phyloP scores from a whole-genome alignment of 2,329 filamentous ascomycete genomes.

The Raffaelea ambrosiae region DNA sequence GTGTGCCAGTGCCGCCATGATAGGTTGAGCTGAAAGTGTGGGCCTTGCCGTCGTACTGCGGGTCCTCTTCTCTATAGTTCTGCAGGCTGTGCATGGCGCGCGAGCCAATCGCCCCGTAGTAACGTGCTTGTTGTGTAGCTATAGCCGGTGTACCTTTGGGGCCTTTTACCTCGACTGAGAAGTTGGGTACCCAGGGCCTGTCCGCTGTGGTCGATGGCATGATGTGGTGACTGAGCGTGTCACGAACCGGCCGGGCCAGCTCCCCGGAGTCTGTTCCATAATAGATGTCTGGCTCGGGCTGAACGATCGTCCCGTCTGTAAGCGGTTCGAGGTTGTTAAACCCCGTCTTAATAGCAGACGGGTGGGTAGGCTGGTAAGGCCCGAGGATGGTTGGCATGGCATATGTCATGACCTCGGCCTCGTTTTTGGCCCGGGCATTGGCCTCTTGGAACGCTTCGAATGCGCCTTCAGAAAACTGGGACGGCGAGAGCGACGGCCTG shows the following conservation, averaged over 20 bases:
- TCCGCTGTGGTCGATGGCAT: slow-evolving; percentile 23
- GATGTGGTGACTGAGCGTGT: slow-evolving; percentile 18
- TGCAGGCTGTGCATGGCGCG: slow-evolving; percentile 28
- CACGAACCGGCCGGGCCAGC: slow-evolving; percentile 16
- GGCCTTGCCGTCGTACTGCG: slow-evolving; percentile 28
- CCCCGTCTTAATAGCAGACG: slow-evolving; percentile 17
- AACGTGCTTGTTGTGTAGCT: slow-evolving; percentile 24
- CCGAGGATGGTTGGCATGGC: slow-evolving; percentile 24
- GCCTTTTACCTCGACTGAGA: slow-evolving; percentile 31
- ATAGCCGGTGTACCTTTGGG: slow-evolving; percentile 21
- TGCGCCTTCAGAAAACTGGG: slow-evolving; percentile 20
- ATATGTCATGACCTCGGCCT: slow-evolving; percentile 23
- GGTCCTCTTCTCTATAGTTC: slow-evolving; percentile 22
- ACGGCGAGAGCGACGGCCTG: slow-evolving; percentile 26
- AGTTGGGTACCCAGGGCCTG: slow-evolving; percentile 27
- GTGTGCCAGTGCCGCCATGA: slow-evolving; percentile 18
- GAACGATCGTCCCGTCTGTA: slow-evolving; percentile 20
- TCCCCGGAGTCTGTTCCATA: slow-evolving; percentile 20
- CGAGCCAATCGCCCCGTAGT: slow-evolving; percentile 27
- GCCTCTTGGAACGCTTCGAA: slow-evolving; percentile 21
- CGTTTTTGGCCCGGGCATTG: slow-evolving; percentile 21
- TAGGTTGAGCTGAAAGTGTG: slow-evolving; percentile 30
- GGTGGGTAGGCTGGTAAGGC: slow-evolving; percentile 14
- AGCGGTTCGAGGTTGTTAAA: slow-evolving; percentile 28
- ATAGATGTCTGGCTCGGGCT: slow-evolving; percentile 23